Base-by-base conservation (phyloP, 345 rosid genomes). In the Populus euphratica region DNA sequence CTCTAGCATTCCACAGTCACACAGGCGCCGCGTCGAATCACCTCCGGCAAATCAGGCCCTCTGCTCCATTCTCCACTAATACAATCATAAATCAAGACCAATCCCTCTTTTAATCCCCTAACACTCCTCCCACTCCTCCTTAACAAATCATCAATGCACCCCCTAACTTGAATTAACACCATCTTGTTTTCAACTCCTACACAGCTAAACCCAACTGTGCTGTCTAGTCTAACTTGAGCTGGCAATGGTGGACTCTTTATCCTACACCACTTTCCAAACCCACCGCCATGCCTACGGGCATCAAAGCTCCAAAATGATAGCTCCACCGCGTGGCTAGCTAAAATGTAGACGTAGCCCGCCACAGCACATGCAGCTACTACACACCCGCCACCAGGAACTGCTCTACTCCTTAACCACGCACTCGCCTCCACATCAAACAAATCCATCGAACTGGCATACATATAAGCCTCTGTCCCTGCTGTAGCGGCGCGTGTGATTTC, bases 331-430 rank as follows among this genome's bases (percentile, higher is more conserved):
- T 94, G 97, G 75, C 97, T 94, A 0, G 93, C 88, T 16, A 94
- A 79, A n/a, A 93, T 83, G 31, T 91, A 93, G 5, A 94, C 76
- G 65, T 77, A 74, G 18, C 95, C 97, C 5, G 50, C 82, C 10
- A 90, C 88, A 0, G 94, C 91, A 61, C 98, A 93, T 0, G 97
- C 97, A 18, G 94, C 97, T 69, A 93, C 94, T 14, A 89, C 97
- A 80, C 97, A 93, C 12, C 98, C 98, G 5, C 98, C 98, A 4
- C 95, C 92, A 0, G 97, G 97, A 10, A 94, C 89, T 2, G 93
- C 82, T 35, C 96, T 87, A 72, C 96, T 90, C 59, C 94, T 86
- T 76, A 94, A 76, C 98, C 98, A 94, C 12, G 47, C 85, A 18
- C 92, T 76, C 47, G 89, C 81, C 74, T 86, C 83, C 80, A 89